These are phyloP conservation scores for Aphanoascus verrucosus DNA, from an alignment of 2,329 filamentous ascomycete species.

Conservation along the genomic window DNA sequence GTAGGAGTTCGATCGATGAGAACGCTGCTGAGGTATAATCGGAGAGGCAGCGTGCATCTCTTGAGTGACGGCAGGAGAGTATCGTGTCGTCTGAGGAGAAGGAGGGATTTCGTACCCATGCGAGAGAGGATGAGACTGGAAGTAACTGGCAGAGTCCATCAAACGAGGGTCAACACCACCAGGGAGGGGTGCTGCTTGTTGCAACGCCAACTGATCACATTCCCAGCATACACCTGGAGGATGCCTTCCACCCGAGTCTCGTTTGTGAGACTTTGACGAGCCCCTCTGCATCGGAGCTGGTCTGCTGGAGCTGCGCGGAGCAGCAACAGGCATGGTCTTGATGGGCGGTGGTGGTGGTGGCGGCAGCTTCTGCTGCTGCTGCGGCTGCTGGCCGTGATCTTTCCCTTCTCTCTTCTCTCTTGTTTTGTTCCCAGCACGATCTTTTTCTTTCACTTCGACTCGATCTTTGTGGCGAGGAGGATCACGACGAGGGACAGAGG, in stretches of 20 bases:
- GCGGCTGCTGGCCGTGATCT: conserved; percentile 18
- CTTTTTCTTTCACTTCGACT: conserved; percentile 22
- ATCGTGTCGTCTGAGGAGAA: conserved; percentile 23
- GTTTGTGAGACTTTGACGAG: conserved; percentile 27
- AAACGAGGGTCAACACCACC: conserved; percentile 22
- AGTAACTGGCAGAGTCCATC: conserved; percentile 24
- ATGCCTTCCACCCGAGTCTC: conserved; percentile 19
- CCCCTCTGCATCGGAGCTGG: conserved; percentile 24
- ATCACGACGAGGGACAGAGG: conserved; percentile 21
- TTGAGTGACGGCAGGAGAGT: conserved; percentile 22
- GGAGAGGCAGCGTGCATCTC: conserved; percentile 25
- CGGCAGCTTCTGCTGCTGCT: conserved; percentile 5
- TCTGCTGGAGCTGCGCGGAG: conserved; percentile 24
- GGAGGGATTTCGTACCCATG: conserved; percentile 21
- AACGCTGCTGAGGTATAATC: conserved; percentile 18
- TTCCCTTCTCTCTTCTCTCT: conserved; percentile 14
- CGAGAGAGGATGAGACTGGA: conserved; percentile 3
- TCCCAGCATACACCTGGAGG: conserved; percentile 28
- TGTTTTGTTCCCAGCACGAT: conserved; percentile 9
- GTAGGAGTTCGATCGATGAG: conserved; percentile 28
- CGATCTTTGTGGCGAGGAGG: conserved; percentile 16
- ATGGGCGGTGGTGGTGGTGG: conserved; percentile 19
- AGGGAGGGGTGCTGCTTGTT: conserved; percentile 19
- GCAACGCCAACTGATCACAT: conserved; percentile 27
- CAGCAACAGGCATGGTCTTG: conserved; percentile 29